These are phyloP conservation scores for Notholithocarpus densiflorus DNA, from an alignment of 306 rosid species.

Conservation along the genomic window DNA sequence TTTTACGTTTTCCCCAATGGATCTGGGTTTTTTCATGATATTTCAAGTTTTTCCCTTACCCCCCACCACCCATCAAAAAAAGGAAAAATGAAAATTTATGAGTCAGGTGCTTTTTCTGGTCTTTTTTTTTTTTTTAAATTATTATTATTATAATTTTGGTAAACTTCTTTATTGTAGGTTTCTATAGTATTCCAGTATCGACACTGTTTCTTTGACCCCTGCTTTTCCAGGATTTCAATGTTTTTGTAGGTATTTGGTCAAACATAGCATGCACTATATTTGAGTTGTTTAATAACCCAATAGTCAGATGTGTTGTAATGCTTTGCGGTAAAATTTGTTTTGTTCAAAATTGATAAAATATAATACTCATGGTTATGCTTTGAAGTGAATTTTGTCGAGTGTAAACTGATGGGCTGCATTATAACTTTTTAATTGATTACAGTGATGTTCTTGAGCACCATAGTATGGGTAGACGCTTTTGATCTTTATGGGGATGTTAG, in stretches of 20 bases:
- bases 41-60: background rate
- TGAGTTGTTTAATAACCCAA: background rate
- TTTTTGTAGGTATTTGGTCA: background rate
- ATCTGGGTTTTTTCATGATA: background rate
- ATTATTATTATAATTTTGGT: background rate
- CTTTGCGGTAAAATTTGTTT: background rate
- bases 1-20: background rate
- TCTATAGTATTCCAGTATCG: background rate
- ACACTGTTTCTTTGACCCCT: background rate
- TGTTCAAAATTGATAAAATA: background rate
- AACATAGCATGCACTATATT: background rate
- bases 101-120: background rate
- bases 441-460: background rate
- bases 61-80: too few species aligned
- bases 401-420: background rate
- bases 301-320: background rate
- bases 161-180: background rate
- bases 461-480: background rate
- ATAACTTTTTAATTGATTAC: background rate
- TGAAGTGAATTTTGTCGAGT: background rate
- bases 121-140: too few species aligned
- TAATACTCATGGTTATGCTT: background rate
- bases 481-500: background rate
- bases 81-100: background rate
- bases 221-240: background rate